Evolutionary conservation across 2,329 filamentous ascomycete species (phyloP).

Genomic region (Teratosphaeria gauchensis): DNA sequence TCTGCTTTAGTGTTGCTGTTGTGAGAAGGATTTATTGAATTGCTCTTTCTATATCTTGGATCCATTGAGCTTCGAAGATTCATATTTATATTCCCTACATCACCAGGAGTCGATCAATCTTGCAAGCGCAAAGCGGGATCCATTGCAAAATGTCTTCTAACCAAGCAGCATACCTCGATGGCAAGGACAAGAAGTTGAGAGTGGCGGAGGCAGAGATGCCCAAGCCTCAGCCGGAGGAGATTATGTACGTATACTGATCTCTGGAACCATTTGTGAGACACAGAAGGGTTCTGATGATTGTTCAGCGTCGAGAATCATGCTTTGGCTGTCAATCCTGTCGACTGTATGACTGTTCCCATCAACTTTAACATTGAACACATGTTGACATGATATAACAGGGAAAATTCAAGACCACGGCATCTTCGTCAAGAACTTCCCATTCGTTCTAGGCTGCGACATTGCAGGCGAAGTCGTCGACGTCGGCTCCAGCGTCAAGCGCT

Average conservation of each 20-base stretch:
- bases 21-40: neutral
- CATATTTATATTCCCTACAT: too few species aligned
- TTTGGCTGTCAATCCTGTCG: conserved; percentile 30
- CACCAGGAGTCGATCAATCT: too few species aligned
- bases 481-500: conserved; percentile 22
- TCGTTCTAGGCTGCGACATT: conserved; percentile 28
- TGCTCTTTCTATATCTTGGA: too few species aligned
- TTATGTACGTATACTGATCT: conserved; percentile 11
- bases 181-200: conserved; percentile 13
- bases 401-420: conserved; percentile 26
- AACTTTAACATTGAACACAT: neutral
- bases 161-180: conserved; percentile 24
- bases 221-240: conserved; percentile 22
- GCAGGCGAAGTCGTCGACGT: conserved; percentile 30
- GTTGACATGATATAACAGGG: conserved; percentile 6
- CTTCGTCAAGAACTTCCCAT: conserved; percentile 26
- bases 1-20: neutral
- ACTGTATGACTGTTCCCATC: conserved; percentile 19
- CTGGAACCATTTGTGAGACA: too few species aligned
- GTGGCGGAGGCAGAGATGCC: conserved; percentile 23
- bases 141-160: conserved; percentile 11
- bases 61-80: too few species aligned
- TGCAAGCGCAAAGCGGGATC: neutral
- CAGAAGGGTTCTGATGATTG: too few species aligned
- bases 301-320: conserved; percentile 24